These are phyloP conservation scores for Neurospora sp. DNA, from an alignment of 2,329 filamentous ascomycete species.

Conservation along the genomic window DNA sequence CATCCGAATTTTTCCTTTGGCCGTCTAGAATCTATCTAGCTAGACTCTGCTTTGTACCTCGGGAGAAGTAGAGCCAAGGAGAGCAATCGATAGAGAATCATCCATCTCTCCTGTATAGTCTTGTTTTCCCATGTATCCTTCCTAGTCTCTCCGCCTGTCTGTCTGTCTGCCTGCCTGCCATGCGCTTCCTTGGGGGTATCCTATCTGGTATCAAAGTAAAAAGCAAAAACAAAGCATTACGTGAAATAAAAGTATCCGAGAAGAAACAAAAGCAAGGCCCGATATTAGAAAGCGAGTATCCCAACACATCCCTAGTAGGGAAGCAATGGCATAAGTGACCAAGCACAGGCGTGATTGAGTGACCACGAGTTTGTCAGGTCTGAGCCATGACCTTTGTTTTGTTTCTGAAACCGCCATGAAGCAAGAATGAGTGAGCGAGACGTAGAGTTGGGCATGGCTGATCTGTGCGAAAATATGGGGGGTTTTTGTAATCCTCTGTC, in stretches of 20 bases:
- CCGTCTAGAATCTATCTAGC: background rate
- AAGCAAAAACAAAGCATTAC: background rate
- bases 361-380: background rate
- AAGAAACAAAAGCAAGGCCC: background rate
- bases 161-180: background rate
- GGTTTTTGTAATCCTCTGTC: constrained; percentile 10
- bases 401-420: background rate
- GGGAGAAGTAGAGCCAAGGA: background rate
- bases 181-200: background rate
- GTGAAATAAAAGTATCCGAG: background rate
- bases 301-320: background rate
- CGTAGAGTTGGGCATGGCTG: constrained; percentile 3
- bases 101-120: background rate
- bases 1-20: background rate
- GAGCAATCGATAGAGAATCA: background rate
- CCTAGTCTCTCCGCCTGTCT: background rate
- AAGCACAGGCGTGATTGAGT: background rate
- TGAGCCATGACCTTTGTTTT: background rate
- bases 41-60: background rate
- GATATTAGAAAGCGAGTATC: background rate
- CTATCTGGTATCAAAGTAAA: background rate
- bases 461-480: constrained; percentile 3
- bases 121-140: background rate
- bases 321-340: background rate
- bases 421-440: background rate